Base-by-base conservation (phyloP, 1,284 basidiomycete genomes). In the Fomitiporia mediterranea region DNA sequence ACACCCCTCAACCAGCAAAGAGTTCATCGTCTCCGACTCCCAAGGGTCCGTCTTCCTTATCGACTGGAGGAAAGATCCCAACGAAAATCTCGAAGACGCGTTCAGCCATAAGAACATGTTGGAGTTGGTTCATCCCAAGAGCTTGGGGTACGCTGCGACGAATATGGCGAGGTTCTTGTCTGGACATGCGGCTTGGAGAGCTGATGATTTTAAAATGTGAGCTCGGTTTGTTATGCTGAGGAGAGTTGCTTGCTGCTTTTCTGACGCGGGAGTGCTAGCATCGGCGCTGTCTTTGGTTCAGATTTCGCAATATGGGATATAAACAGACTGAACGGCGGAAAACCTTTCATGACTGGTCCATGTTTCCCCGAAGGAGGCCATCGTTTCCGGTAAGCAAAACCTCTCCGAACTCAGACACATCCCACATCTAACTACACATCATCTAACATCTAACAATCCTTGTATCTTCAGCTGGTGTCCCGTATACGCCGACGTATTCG, bases 301-400 rank as follows among this genome's bases (percentile, higher is more conserved):
- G 76, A 74, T 49, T 89, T 87, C 66, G 77, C 81, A 13, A 66
- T 91, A 34, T 91, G 89, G 89, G 84, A 91, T 66, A 74, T 88
- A 52, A 75, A 79, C 4, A 79, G 80, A 62, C 69, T 89, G 37
- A 76, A 79, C 49, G 89, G 89, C 37, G 88, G 89, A 15, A 84
- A 86, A 62, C 89, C 89, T 1, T 71, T 73, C 58, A 68, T 76
- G 19, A 74, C 77, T 9, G 84, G 83, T 1, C 69, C 72, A 52
- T 83, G 76, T 63, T 86, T 87, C 60, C 71, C 80, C 30, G 83
- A 88, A 60, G 86, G 84, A 2, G 80, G 81, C 1, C 72, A 81
- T 60, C 71, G 75, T 47, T 90, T 91, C 70, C 78, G 87, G 88
- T 86, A 68, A 38, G 72, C 32, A 50, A 37, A 35, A 23, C 15